Percentiles rank a stretch among this genome's conserved stretches.
Evolutionary conservation across 225 moss, liverwort and hornwort genomes (phyloP).

Genomic region (Sphagnum tenellum): DNA sequence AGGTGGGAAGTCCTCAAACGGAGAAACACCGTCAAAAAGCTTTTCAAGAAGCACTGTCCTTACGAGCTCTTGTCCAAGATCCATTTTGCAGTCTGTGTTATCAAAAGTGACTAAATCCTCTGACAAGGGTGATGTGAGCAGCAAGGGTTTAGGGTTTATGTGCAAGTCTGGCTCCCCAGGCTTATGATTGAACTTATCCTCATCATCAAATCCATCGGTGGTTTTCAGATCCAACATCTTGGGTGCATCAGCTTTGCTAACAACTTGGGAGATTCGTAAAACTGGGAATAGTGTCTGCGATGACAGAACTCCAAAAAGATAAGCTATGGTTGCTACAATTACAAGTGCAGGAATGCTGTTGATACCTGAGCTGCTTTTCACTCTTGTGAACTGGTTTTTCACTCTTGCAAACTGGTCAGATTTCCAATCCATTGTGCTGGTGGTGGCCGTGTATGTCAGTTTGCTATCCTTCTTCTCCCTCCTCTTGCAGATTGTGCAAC

Average conservation of each 20-base stretch:
- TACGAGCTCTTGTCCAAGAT: conserved; percentile 10
- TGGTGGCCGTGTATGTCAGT: too few species aligned
- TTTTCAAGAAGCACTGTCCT: conserved; percentile 34
- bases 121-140: conserved; percentile 6
- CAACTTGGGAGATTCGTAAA: conserved; percentile 4
- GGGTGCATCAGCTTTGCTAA: neutral
- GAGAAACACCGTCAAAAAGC: conserved; percentile 65
- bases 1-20: conserved; percentile 60
- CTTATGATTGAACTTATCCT: neutral
- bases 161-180: too few species aligned
- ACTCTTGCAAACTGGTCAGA: too few species aligned
- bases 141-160: too few species aligned
- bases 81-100: conserved; percentile 21
- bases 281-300: conserved; percentile 21
- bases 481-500: too few species aligned
- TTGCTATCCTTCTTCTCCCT: too few species aligned
- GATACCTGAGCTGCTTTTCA: too few species aligned
- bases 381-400: too few species aligned
- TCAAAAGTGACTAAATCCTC: conserved; percentile 52
- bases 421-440: too few species aligned
- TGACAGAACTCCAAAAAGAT: conserved; percentile 36
- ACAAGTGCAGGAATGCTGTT: conserved; percentile 9
- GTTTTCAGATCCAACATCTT: neutral
- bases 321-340: conserved; percentile 26
- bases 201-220: neutral